Conservation (phyloP, 352 stramenopile species). For the Pythium phragmiticola region DNA sequence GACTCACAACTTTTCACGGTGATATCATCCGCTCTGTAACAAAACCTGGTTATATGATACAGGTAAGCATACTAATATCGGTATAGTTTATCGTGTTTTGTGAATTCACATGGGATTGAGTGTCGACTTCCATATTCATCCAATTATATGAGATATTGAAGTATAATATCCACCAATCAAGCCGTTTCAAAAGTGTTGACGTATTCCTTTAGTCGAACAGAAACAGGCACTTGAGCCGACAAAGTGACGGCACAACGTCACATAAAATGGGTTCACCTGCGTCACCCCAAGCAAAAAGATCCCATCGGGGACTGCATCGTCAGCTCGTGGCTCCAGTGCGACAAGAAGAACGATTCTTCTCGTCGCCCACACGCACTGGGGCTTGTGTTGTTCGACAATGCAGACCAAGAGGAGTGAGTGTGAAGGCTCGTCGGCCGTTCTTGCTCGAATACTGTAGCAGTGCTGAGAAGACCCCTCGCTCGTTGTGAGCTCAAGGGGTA, state of each 20-base stretch:
- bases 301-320: too few relatives aligned
- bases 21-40: neutral
- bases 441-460: too few relatives aligned
- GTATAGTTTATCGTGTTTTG: constrained; percentile 7
- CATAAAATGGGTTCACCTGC: constrained; percentile 26
- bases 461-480: too few relatives aligned
- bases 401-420: too few relatives aligned
- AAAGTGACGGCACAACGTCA: constrained; percentile 26
- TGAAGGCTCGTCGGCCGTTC: too few relatives aligned
- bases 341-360: too few relatives aligned
- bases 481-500: too few relatives aligned
- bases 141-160: neutral
- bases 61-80: neutral
- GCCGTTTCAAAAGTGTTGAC: constrained; percentile 8
- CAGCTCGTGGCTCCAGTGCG: too few relatives aligned
- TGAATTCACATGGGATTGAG: neutral
- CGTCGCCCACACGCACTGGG: too few relatives aligned
- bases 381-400: too few relatives aligned
- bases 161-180: constrained; percentile 12
- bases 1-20: neutral
- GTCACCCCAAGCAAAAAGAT: too few relatives aligned
- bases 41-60: neutral
- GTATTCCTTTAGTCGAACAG: constrained; percentile 1
- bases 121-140: neutral
- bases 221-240: constrained; percentile 12